Evolutionary conservation across 805 yeast genomes (phyloP).

Genomic region (Kazachstania psychrophila): DNA sequence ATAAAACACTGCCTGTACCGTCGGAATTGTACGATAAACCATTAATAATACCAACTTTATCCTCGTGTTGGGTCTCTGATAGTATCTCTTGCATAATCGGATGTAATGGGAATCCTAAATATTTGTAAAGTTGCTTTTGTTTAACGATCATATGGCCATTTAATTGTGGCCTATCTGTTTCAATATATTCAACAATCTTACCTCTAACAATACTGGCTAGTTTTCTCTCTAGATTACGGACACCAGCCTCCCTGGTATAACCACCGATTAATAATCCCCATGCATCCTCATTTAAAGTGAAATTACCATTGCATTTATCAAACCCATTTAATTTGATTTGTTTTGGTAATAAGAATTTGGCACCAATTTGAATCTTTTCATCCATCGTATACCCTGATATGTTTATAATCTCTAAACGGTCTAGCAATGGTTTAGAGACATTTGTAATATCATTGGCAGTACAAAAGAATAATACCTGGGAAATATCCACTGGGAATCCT

Average conservation of each 20-base stretch:
- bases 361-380: slow-evolving; percentile 87
- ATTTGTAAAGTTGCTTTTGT: slow-evolving; percentile 50
- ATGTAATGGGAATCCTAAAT: slow-evolving; percentile 57
- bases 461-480: slow-evolving; percentile 89
- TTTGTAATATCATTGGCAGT: slow-evolving; percentile 86
- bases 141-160: slow-evolving; percentile 37
- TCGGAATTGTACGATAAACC: slow-evolving; percentile 82
- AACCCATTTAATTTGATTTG: slow-evolving; percentile 78
- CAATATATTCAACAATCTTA: slow-evolving; percentile 80
- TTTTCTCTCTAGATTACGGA: slow-evolving; percentile 79
- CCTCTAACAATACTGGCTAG: slow-evolving; percentile 83
- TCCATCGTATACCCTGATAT: slow-evolving; percentile 89
- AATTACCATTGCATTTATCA: slow-evolving; percentile 53
- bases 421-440: slow-evolving; percentile 87
- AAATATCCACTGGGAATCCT: slow-evolving; percentile 88
- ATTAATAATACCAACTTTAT: slow-evolving; percentile 65
- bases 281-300: slow-evolving; percentile 55
- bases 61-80: slow-evolving; percentile 40
- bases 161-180: slow-evolving; percentile 26
- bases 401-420: slow-evolving; percentile 96
- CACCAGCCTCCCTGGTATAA: slow-evolving; percentile 93
- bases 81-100: slow-evolving; percentile 36
- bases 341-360: slow-evolving; percentile 73
- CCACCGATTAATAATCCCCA: slow-evolving; percentile 62
- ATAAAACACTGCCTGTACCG: slow-evolving; percentile 75